A percentile compares a stretch with the other conserved stretches of the same genome.
Evolutionary conservation across 2,329 filamentous ascomycete genomes (phyloP).

Genomic region (Calycina herbarum): DNA sequence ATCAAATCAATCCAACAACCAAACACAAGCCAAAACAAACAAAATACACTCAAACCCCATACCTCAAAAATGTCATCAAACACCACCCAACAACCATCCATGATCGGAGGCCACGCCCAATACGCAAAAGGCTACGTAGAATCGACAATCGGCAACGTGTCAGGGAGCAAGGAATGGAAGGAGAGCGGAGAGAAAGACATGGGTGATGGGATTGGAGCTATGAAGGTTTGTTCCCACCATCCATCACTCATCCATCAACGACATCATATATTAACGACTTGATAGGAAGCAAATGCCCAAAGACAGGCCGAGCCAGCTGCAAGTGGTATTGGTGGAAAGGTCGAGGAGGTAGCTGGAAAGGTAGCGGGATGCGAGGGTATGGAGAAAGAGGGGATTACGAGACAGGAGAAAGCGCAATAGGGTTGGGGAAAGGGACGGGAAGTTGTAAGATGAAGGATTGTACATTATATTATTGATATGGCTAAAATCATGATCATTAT

Average conservation of each 20-base stretch:
- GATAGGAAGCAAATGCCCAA: conserved; percentile 17
- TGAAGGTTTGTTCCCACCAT: conserved; percentile 41
- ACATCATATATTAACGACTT: not conserved
- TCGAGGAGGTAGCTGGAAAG: conserved; percentile 65
- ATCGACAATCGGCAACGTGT: conserved; percentile 54
- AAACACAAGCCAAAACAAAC: not conserved
- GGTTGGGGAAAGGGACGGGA: not conserved
- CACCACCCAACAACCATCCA: conserved; percentile 47
- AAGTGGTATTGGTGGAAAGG: conserved; percentile 47
- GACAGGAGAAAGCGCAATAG: conserved; percentile 33
- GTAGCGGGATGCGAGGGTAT: conserved; percentile 69
- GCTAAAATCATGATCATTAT: not conserved
- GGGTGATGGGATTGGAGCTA: conserved; percentile 57
- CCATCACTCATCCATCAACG: no score
- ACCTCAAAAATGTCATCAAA: conserved; percentile 6
- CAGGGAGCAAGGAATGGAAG: conserved; percentile 63
- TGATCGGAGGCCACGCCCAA: conserved; percentile 63
- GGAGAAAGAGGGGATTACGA: conserved; percentile 60
- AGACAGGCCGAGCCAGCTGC: conserved; percentile 22
- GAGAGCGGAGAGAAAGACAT: conserved; percentile 64
- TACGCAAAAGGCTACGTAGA: conserved; percentile 69
- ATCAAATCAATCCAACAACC: not conserved
- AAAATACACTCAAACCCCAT: not conserved
- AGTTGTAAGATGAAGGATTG: not conserved
- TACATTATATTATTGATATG: not conserved